phyloP scores from a whole-genome alignment of 2,329 filamentous ascomycete genomes.

The Penicillium aurantiogriseum region DNA sequence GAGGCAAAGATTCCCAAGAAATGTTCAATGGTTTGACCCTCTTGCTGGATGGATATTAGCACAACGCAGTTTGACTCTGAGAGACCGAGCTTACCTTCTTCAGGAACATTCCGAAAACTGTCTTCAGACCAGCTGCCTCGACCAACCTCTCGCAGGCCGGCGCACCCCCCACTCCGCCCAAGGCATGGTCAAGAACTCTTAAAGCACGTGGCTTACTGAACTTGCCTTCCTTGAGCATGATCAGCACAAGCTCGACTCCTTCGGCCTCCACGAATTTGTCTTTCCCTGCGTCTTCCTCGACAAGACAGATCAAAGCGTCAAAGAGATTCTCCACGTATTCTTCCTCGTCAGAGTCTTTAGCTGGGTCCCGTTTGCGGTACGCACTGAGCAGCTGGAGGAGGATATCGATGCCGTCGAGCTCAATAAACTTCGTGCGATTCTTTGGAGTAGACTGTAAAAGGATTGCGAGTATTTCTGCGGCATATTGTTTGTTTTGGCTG shows the following conservation, averaged over 20 bases:
- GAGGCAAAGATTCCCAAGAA: slow-evolving; percentile 81
- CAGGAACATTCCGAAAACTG: slow-evolving; percentile 82
- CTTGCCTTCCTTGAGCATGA: slow-evolving; percentile 89
- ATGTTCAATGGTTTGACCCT: slow-evolving; percentile 69
- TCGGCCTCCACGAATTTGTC: slow-evolving; percentile 81
- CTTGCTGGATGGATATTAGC: slow-evolving; percentile 50
- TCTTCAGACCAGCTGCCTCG: slow-evolving; percentile 80
- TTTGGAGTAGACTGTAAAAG: slow-evolving; percentile 71
- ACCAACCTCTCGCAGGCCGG: slow-evolving; percentile 74
- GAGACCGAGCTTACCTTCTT: slow-evolving; percentile 55
- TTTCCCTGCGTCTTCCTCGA: slow-evolving; percentile 74
- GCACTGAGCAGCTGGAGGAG: slow-evolving; percentile 79
- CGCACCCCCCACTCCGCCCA: slow-evolving; percentile 56
- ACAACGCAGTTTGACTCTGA: neutral
- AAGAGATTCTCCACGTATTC: slow-evolving; percentile 96
- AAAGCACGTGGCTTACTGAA: slow-evolving; percentile 75
- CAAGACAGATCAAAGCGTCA: slow-evolving; percentile 76
- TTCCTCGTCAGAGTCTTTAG: slow-evolving; percentile 82
- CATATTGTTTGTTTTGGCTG: slow-evolving; percentile 91
- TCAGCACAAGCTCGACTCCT: slow-evolving; percentile 83
- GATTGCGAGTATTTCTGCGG: slow-evolving; percentile 87
- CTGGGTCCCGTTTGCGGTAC: slow-evolving; percentile 83
- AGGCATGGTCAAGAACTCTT: slow-evolving; percentile 79
- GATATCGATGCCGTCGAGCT: slow-evolving; percentile 70
- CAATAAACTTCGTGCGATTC: slow-evolving; percentile 63